phyloP scores from a whole-genome alignment of 495 filamentous ascomycete genomes.

The Halenospora varia region DNA sequence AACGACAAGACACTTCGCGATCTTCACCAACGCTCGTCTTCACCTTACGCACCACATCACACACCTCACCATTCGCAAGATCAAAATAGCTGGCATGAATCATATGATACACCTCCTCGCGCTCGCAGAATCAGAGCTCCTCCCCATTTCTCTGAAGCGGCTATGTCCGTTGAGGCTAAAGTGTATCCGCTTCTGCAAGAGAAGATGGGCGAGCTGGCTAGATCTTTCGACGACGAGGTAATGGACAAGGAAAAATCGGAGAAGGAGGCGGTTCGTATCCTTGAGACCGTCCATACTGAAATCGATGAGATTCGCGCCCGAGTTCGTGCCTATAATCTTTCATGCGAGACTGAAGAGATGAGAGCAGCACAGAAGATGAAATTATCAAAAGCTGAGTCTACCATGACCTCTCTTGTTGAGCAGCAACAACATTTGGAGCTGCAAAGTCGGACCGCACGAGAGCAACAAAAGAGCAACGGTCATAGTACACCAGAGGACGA shows the following conservation, averaged over 20 bases:
- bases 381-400: slow-evolving; percentile 4
- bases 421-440: slow-evolving; percentile 25
- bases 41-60: slow-evolving; percentile 50
- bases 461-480: slow-evolving; percentile 19
- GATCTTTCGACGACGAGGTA: slow-evolving; percentile 55
- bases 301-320: slow-evolving; percentile 43
- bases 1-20: slow-evolving; percentile 38
- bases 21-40: slow-evolving; percentile 50
- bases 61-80: slow-evolving; percentile 31
- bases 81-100: neutral
- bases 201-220: slow-evolving; percentile 54
- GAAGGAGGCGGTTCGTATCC: slow-evolving; percentile 52
- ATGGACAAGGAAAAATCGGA: slow-evolving; percentile 55
- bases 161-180: slow-evolving; percentile 51
- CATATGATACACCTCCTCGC: slow-evolving; percentile 27
- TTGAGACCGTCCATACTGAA: slow-evolving; percentile 50
- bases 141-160: slow-evolving; percentile 50
- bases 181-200: slow-evolving; percentile 52
- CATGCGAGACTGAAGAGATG: slow-evolving; percentile 13
- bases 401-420: slow-evolving; percentile 20
- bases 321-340: slow-evolving; percentile 41
- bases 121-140: slow-evolving; percentile 6
- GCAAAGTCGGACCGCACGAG: slow-evolving; percentile 2
- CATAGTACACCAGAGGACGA: slow-evolving; percentile 18
- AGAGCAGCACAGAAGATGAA: slow-evolving; percentile 3